Conservation (phyloP, 768 basidiomycete species). For the Termitomyces sp. region DNA sequence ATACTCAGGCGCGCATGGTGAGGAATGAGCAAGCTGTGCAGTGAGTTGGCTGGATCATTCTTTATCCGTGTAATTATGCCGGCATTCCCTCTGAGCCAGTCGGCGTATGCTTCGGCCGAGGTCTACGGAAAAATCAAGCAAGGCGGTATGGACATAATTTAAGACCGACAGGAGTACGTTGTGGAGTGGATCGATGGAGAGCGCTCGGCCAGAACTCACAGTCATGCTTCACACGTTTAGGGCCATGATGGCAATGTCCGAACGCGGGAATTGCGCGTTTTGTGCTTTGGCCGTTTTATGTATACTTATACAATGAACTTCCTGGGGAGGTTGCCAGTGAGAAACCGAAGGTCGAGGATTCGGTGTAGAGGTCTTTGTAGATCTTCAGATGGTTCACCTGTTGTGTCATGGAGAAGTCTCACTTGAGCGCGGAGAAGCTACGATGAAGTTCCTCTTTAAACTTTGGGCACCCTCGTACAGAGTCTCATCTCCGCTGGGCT, state of each 20-base stretch:
- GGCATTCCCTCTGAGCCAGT: neutral
- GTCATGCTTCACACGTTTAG: neutral
- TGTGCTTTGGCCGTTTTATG: neutral
- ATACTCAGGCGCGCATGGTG: neutral
- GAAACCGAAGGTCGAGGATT: slow-evolving; percentile 4
- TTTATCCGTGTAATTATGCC: neutral
- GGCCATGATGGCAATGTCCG: neutral
- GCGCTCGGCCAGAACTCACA: neutral
- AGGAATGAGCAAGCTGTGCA: neutral
- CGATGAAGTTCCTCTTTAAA: neutral
- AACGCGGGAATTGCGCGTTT: neutral
- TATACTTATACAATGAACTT: neutral
- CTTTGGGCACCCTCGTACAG: neutral
- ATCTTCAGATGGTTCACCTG: neutral
- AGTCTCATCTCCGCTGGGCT: neutral
- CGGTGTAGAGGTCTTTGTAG: neutral
- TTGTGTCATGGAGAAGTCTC: neutral
- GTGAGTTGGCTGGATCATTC: neutral
- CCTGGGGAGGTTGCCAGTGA: neutral
- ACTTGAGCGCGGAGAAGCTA: neutral
- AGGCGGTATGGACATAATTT: neutral
- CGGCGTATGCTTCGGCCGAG: slow-evolving; percentile 6
- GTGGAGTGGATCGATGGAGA: neutral
- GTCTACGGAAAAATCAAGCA: slow-evolving; percentile 4
- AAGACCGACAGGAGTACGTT: slow-evolving; percentile 2